Conservation (phyloP, 2,329 filamentous ascomycete genomes). For the Myriosclerotinia scirpicola region DNA sequence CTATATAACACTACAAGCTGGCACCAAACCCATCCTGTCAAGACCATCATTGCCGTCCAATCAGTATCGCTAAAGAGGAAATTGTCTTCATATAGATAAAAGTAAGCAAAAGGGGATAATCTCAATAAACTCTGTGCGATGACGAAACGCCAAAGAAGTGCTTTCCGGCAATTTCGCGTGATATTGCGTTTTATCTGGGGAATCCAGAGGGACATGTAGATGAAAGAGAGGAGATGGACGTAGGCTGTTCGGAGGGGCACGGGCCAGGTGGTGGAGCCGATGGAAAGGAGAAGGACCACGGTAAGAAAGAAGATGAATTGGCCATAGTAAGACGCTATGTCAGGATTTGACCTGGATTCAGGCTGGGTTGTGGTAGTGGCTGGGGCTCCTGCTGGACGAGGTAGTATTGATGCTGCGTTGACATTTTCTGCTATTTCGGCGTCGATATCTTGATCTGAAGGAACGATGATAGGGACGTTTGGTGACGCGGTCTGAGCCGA, state of each 20-base stretch:
- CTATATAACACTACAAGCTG: constrained; percentile 77
- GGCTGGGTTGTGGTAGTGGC: constrained; percentile 37
- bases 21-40: constrained; percentile 80
- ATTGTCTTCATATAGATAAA: constrained; percentile 76
- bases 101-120: constrained; percentile 78
- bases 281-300: constrained; percentile 56
- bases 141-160: constrained; percentile 89
- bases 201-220: constrained; percentile 87
- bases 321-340: constrained; percentile 57
- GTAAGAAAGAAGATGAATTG: constrained; percentile 58
- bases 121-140: constrained; percentile 78
- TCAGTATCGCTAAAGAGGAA: constrained; percentile 76
- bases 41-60: constrained; percentile 59
- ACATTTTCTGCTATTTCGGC: constrained; percentile 54
- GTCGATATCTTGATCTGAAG: constrained; percentile 63
- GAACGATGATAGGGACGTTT: constrained; percentile 54
- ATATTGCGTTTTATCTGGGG: constrained; percentile 92
- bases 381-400: constrained; percentile 30
- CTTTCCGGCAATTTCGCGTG: constrained; percentile 86
- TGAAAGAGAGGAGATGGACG: constrained; percentile 63
- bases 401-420: constrained; percentile 34
- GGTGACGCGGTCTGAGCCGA: constrained; percentile 14
- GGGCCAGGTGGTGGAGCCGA: constrained; percentile 62
- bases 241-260: constrained; percentile 55
- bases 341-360: constrained; percentile 31